Evolutionary conservation across 371 early-diverging fungal species (phyloP).

Genomic region (Mortierella sp.): DNA sequence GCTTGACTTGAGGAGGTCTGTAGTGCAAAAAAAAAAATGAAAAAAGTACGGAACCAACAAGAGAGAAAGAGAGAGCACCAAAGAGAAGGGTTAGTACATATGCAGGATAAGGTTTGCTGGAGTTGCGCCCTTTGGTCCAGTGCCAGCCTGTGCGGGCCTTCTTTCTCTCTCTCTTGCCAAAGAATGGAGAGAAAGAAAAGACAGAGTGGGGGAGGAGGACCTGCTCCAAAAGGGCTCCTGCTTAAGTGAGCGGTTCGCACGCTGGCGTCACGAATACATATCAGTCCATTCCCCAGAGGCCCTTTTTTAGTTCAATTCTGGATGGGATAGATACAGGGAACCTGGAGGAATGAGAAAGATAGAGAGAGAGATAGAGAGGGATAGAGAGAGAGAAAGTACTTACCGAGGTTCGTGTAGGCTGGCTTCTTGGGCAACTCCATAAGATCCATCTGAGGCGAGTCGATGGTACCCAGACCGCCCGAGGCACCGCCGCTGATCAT

Average conservation of each 20-base stretch:
- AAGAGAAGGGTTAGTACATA: background rate
- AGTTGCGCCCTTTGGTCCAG: background rate
- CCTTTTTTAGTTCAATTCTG: background rate
- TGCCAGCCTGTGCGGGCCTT: too few relatives aligned
- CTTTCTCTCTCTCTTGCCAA: too few relatives aligned
- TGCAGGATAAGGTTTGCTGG: background rate
- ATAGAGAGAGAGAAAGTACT: conserved; percentile 11
- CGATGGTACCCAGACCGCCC: conserved; percentile 23
- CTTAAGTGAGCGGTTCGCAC: background rate
- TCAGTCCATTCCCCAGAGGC: background rate
- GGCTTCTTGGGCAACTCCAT: conserved; percentile 53
- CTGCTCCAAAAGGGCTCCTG: too few relatives aligned
- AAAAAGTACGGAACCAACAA: conserved; percentile 5
- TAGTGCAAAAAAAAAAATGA: conserved; percentile 34
- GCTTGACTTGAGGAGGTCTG: conserved; percentile 79
- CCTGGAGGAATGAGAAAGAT: too few relatives aligned
- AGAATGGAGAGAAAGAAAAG: background rate
- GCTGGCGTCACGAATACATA: conserved; percentile 3
- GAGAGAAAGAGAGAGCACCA: conserved; percentile 19
- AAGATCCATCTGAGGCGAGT: conserved; percentile 35
- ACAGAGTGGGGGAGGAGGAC: background rate
- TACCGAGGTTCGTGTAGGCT: conserved; percentile 66
- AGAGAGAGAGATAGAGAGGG: background rate
- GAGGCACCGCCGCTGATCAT: conserved; percentile 30
- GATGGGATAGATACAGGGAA: too few relatives aligned